These are phyloP conservation scores for Aspergillus indologenus DNA, from an alignment of 495 filamentous ascomycete genomes.

Conservation along the genomic window DNA sequence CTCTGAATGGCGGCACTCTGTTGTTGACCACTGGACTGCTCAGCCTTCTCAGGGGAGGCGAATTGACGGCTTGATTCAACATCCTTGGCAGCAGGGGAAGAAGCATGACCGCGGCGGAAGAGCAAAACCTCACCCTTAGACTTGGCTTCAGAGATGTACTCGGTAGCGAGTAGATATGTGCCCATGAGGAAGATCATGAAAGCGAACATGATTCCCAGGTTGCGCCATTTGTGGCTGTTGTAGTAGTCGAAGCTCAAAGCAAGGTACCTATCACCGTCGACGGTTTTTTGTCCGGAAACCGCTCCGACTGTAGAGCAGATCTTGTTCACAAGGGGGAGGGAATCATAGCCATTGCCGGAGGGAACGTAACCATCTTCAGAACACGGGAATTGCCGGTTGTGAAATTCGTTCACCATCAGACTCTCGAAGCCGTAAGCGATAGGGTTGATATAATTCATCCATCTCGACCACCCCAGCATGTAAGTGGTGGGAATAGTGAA, in stretches of 20 bases:
- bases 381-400: conserved; percentile 53
- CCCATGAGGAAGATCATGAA: conserved; percentile 63
- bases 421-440: conserved; percentile 51
- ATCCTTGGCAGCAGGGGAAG: conserved; percentile 28
- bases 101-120: conserved; percentile 46
- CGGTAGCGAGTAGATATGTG: conserved; percentile 43
- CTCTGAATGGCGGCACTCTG: conserved; percentile 52
- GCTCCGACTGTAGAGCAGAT: conserved; percentile 58
- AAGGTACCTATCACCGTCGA: conserved; percentile 54
- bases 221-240: conserved; percentile 63
- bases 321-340: conserved; percentile 19
- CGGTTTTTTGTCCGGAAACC: conserved; percentile 38
- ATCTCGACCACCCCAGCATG: conserved; percentile 54
- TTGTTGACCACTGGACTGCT: conserved; percentile 31
- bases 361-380: conserved; percentile 40
- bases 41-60: conserved; percentile 37
- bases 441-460: conserved; percentile 52
- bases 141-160: conserved; percentile 47
- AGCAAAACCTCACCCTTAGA: conserved; percentile 54
- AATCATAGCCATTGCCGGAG: conserved; percentile 29
- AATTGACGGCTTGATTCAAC: conserved; percentile 31
- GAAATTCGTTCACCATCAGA: conserved; percentile 60
- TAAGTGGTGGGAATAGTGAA: conserved; percentile 50
- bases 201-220: conserved; percentile 64
- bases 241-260: conserved; percentile 53